Evolutionary conservation across 1,139 yeast genomes (phyloP).

Genomic region (Geotrichum klebahnii): DNA sequence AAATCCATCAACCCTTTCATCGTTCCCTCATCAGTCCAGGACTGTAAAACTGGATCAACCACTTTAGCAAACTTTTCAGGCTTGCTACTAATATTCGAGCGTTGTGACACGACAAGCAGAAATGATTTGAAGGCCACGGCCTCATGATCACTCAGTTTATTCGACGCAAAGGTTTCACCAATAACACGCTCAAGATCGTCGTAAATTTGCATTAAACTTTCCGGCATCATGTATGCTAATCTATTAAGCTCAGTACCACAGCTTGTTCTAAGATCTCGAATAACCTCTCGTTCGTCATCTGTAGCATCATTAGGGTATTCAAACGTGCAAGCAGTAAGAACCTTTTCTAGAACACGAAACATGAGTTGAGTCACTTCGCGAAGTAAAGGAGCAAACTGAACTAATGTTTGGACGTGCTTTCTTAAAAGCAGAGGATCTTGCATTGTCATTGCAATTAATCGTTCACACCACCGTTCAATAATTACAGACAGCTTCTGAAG

Average conservation of each 20-base stretch:
- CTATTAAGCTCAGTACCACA: constrained; percentile 95
- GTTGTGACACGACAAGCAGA: constrained; percentile 81
- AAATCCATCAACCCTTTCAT: constrained; percentile 83
- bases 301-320: constrained; percentile 61
- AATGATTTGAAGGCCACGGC: constrained; percentile 91
- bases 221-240: constrained; percentile 91
- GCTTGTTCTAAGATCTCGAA: constrained; percentile 82
- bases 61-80: constrained; percentile 75
- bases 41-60: constrained; percentile 85
- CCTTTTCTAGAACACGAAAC: constrained; percentile 81
- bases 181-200: constrained; percentile 79
- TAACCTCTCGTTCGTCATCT: constrained; percentile 74
- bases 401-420: constrained; percentile 85
- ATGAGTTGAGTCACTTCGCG: constrained; percentile 65
- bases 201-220: constrained; percentile 72
- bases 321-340: constrained; percentile 81
- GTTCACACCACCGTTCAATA: constrained; percentile 73
- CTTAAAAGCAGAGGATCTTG: constrained; percentile 77
- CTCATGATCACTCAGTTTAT: constrained; percentile 82
- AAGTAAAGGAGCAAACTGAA: constrained; percentile 91
- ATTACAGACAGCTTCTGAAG: constrained; percentile 55
- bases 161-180: constrained; percentile 61
- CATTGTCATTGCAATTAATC: constrained; percentile 68
- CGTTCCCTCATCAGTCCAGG: constrained; percentile 92
- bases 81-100: constrained; percentile 67